Evolutionary conservation across 2,329 filamentous ascomycete species (phyloP).

Genomic region (Paecilomyces dactylethromorphus): DNA sequence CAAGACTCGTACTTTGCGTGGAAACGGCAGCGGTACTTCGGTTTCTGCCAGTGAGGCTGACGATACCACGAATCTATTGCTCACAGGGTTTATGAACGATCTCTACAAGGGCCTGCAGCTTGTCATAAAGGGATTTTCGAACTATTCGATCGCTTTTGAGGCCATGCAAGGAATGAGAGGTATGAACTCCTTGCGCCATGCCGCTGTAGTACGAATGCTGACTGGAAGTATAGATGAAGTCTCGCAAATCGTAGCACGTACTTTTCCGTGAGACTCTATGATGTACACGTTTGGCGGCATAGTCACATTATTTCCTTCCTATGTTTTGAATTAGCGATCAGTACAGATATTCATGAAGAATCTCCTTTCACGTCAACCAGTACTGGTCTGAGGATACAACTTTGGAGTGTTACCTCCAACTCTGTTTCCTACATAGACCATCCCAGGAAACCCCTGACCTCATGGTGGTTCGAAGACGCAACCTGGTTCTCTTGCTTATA

Average conservation of each 20-base stretch:
- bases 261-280: neutral
- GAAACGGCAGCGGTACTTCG: conserved; percentile 14
- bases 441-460: too few species aligned
- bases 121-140: conserved; percentile 10
- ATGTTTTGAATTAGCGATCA: neutral
- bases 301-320: neutral
- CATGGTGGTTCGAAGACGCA: too few species aligned
- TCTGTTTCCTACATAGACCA: too few species aligned
- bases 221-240: neutral
- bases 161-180: conserved; percentile 16
- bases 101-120: conserved; percentile 13
- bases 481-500: neutral
- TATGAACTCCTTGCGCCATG: neutral
- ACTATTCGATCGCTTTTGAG: conserved; percentile 17
- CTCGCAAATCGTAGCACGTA: neutral
- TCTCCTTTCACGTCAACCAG: neutral
- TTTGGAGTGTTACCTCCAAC: neutral
- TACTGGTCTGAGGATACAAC: neutral
- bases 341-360: neutral
- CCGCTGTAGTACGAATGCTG: neutral
- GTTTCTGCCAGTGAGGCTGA: conserved; percentile 12
- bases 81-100: conserved; percentile 12
- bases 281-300: neutral
- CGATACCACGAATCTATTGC: neutral
- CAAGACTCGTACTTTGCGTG: conserved; percentile 26